Conservation (phyloP, 1,284 basidiomycete species). For the Trichosporon sp. region DNA sequence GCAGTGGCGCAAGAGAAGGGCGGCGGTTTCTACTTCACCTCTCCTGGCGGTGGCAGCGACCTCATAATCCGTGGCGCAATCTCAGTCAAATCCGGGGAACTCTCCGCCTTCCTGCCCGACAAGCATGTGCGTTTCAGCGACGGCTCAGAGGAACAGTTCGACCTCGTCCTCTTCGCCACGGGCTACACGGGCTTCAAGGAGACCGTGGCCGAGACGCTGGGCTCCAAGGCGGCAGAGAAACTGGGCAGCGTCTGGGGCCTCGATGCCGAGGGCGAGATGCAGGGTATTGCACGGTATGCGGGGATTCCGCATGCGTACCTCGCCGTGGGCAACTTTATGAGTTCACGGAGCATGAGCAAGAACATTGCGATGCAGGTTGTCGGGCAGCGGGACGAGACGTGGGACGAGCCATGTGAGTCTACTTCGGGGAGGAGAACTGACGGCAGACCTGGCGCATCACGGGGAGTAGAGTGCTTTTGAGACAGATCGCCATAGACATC, state of each 20-base stretch:
- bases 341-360: slow-evolving; percentile 64
- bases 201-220: slow-evolving; percentile 60
- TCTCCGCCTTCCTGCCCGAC: slow-evolving; percentile 58
- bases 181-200: slow-evolving; percentile 59
- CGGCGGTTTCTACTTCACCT: slow-evolving; percentile 60
- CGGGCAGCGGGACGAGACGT: slow-evolving; percentile 62
- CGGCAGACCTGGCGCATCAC: neutral
- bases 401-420: slow-evolving; percentile 57
- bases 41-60: slow-evolving; percentile 62
- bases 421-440: neutral
- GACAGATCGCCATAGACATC: neutral
- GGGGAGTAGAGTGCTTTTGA: neutral
- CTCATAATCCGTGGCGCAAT: slow-evolving; percentile 67
- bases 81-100: slow-evolving; percentile 50
- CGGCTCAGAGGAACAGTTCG: slow-evolving; percentile 66
- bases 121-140: slow-evolving; percentile 67
- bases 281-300: slow-evolving; percentile 61
- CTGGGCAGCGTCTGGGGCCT: slow-evolving; percentile 64
- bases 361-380: slow-evolving; percentile 68
- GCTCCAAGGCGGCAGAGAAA: slow-evolving; percentile 60
- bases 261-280: slow-evolving; percentile 64
- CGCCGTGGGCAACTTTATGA: slow-evolving; percentile 61
- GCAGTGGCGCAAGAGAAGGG: slow-evolving; percentile 30
- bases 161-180: slow-evolving; percentile 70
- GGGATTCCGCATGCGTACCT: slow-evolving; percentile 56